Conservation (phyloP, 139 green algal species). For the Coelastrella sp. region DNA sequence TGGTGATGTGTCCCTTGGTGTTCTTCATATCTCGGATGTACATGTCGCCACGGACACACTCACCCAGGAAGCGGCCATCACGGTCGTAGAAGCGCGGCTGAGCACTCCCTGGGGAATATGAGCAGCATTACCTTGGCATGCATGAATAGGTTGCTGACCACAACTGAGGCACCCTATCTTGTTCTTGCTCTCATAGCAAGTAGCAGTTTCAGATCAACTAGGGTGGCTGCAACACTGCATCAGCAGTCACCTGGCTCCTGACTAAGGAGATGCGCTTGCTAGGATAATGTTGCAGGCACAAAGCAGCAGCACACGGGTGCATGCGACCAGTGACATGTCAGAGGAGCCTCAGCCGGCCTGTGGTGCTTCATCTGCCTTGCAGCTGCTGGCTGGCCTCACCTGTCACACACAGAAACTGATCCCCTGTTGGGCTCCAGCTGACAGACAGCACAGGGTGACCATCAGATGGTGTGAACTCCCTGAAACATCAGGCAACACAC, state of each 20-base stretch:
- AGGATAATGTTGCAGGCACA: too few species aligned
- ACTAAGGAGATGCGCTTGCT: too few species aligned
- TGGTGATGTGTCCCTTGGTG: slow-evolving; percentile 93
- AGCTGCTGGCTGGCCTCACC: neutral
- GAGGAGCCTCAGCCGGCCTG: too few species aligned
- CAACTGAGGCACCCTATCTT: too few species aligned
- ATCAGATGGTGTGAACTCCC: slow-evolving; percentile 78
- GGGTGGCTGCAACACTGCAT: too few species aligned
- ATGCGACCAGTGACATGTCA: neutral
- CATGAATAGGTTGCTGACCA: neutral
- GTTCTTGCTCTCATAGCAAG: too few species aligned
- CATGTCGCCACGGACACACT: slow-evolving; percentile 94
- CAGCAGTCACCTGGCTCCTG: neutral
- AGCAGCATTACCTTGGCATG: neutral
- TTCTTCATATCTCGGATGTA: slow-evolving; percentile 95
- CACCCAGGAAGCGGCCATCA: slow-evolving; percentile 81
- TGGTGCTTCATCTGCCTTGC: neutral
- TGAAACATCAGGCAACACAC: slow-evolving; percentile 14
- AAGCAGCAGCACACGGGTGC: too few species aligned
- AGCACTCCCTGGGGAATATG: neutral
- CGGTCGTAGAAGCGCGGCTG: slow-evolving; percentile 79
- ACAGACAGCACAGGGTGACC: slow-evolving; percentile 82
- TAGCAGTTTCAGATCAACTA: too few species aligned
- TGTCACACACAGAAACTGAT: slow-evolving; percentile 80
- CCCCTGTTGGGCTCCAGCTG: slow-evolving; percentile 82